Base-by-base conservation (phyloP, 2,329 filamentous ascomycete genomes). In the Botrytis fragariae region DNA sequence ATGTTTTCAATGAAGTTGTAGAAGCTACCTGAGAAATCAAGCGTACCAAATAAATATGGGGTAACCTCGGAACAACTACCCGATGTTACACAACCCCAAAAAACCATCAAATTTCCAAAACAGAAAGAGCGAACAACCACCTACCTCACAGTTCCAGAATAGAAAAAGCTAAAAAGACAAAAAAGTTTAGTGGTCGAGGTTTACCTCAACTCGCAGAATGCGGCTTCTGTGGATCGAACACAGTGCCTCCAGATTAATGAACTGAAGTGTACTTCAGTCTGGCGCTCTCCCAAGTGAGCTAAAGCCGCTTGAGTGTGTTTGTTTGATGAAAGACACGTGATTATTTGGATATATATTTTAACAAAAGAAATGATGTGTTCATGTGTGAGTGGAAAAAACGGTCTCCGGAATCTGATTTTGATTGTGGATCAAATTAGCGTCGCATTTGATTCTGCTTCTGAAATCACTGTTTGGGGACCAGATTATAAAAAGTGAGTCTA, bases 201-300 rank as follows among this genome's bases (percentile, higher is more conserved):
- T 22, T 1, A 12, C 67, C 29, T 61, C 67, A n/a, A 69, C n/a
- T 69, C 67, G 67, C 67, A 69, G 67, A 69, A 69, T 69, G 67
- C 67, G 67, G 67, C 67, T 69, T 69, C 67, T 69, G 67, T 69
- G 67, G 67, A 69, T 69, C 62, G 51, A 57, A 57, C 51, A 57
- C 51, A 69, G 65, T 69, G 67, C 67, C 67, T 57, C 48, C 54
- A 69, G 67, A 69, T 69, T 61, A 22, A 44, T 32, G 39, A 25
- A 22, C 67, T 10, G 67, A 69, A 69, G 67, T 69, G n/a, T 3
- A 69, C 67, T 69, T 69, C 67, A 69, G 67, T 69, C 48, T 69
- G 67, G 67, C 67, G 67, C 67, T 69, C 67, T 69, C 67, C 67
- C 67, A 69, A 69, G 67, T 69, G 67, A 69, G 67, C 67, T 69